Conservation (phyloP, 2,329 filamentous ascomycete species). For the Beauveria rudraprayagi region DNA sequence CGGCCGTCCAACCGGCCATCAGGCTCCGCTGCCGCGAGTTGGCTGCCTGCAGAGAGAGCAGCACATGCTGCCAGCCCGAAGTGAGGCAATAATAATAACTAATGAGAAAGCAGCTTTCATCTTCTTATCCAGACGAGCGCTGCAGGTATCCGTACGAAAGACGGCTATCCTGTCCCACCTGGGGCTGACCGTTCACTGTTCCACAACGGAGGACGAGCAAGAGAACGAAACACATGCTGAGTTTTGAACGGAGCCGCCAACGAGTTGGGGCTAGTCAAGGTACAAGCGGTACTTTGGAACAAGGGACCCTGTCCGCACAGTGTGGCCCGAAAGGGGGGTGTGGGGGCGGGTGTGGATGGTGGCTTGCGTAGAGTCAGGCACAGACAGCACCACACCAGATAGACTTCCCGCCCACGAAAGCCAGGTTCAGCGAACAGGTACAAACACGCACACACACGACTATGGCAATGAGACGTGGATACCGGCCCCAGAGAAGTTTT, state of each 20-base stretch:
- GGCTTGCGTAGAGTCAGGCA: conserved; percentile 9
- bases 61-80: not conserved
- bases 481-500: not conserved
- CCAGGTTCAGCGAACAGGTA: not conserved
- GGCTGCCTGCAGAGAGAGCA: not conserved
- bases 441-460: not conserved
- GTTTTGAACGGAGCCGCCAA: not conserved
- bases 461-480: not conserved
- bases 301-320: conserved; percentile 2
- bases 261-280: not conserved
- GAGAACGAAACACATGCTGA: not conserved
- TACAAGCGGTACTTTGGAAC: conserved; percentile 2
- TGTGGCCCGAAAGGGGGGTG: conserved; percentile 5
- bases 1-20: not conserved
- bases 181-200: not conserved
- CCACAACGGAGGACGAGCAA: not conserved
- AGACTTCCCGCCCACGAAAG: conserved; percentile 3
- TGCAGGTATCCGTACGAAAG: not conserved
- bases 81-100: not conserved
- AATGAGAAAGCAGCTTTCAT: not conserved
- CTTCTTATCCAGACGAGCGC: not conserved
- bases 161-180: not conserved
- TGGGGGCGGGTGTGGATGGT: not conserved
- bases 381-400: conserved; percentile 2
- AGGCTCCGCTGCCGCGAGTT: not conserved